Evolutionary conservation across 2,329 filamentous ascomycete genomes (phyloP), one percentile per base, ranked within the genome.

Genomic region (Sarocladium kiliense): DNA sequence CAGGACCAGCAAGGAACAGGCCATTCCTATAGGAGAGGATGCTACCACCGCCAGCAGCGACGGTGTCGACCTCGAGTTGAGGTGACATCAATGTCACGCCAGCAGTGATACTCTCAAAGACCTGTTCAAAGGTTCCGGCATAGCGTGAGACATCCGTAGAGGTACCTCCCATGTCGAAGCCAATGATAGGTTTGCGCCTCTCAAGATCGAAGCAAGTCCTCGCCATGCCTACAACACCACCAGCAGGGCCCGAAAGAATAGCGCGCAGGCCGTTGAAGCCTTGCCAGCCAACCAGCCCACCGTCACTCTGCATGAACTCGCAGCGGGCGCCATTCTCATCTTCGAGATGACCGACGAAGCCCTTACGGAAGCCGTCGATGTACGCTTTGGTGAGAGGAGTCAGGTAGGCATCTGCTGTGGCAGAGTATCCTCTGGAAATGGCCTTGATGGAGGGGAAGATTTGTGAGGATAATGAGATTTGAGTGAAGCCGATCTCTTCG

Each of bases 251-350:
- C 1, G 89, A 95, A 2, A 96, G 68, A 58, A 96, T 95, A 3
- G 90, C 91, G 62, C 87, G 85, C 3, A 96, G 73, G 0, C 92
- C 91, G 0, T 88, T 92, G 65, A 97, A 96, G 59, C 82, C 85
- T 55, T 88, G 85, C 1, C 91, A 87, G 60, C 91, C 87, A 0
- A 86, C 82, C 2, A 87, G 67, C 0, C 84, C 84, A 21, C 89
- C 89, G 59, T 94, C 89, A 11, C 87, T 91, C 68, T 96, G 91
- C 91, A 96, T 96, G 62, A 97, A 96, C 67, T 97, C 91, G 71
- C 92, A 96, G 59, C 91, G 78, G 2, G 90, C 89, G 2, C 87
- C 87, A 63, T 80, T 87, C 5, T 75, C 70, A 0, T 85, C 87
- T 30, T 75, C 91, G 0, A 96, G 74, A 0, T 89, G 88, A 10